Base-by-base conservation (phyloP, 73 alveolate species). In the Symbiodinium natans region DNA sequence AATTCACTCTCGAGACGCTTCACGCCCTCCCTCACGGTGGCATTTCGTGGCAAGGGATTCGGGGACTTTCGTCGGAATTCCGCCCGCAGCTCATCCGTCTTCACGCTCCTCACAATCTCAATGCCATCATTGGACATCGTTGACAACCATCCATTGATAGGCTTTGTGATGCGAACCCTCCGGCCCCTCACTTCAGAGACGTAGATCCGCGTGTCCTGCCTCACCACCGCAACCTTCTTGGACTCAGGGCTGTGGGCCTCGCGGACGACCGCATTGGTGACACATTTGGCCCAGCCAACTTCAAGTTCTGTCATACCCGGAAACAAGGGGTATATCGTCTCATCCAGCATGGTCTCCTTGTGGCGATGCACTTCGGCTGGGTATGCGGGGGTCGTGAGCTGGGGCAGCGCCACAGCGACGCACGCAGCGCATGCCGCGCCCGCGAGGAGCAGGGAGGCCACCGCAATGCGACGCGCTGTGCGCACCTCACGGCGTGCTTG, bases 51-150 rank as follows among this genome's bases (percentile, higher is more conserved):
- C n/a, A n/a, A n/a, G n/a, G n/a, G n/a, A n/a, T n/a, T n/a, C n/a
- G n/a, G n/a, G n/a, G n/a, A n/a, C n/a, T n/a, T n/a, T n/a, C n/a
- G n/a, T n/a, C n/a, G n/a, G n/a, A n/a, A 88, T 40, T 88, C 86
- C 25, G 38, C 86, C 25, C 77, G 95, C 75, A 88, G 43, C 95
- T 88, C 29, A 56, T 88, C 95, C 38, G 73, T 40, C 21, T 59
- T 56, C 77, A 68, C 17, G 86, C 74, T 88, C 36, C 95, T 75
- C 42, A 88, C 48, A 41, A 88, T 83, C 34, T 88, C 95, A 40
- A 88, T 88, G 86, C 95, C 95, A 40, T 88, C 95, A 56, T 83
- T 88, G 41, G 95, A 88, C 95, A 88, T 88, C 25, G 95, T 59
- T 27, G 95, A 88, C 7, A 88, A 73, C 95, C 95, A 88, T 11